Evolutionary conservation across 2,329 filamentous ascomycete genomes (phyloP), one percentile per base, ranked within the genome.

Genomic region (Chaetomiaceae sp.): DNA sequence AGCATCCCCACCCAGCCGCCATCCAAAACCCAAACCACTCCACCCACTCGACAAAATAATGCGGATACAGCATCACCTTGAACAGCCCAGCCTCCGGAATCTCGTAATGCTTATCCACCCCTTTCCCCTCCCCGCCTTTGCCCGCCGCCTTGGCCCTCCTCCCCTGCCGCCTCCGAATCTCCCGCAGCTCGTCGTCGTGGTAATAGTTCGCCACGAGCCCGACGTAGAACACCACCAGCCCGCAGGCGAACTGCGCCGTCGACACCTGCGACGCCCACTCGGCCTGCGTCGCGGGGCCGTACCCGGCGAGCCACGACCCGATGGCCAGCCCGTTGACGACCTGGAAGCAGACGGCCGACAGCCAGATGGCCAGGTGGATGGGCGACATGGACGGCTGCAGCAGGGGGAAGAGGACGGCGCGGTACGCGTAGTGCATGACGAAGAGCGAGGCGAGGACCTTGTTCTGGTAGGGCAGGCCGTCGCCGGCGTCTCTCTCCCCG

Each of bases 31-130:
- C 94, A 3, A 80, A 69, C 94, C 94, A 99, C 76, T 99, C 94
- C 48, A 96, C 68, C 94, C 94, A 99, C 73, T 99, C 94, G 66
- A 86, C 87, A n/a, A 95, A 76, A 69, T 96, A 99, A 69, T 99
- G 94, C 60, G 94, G 90, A 69, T 86, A 96, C 54, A 97, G 77
- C 66, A 96, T 81, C 64, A 84, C 86, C 60, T 79, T 77, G 71
- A 97, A 99, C 45, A 96, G 71, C 0, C 91, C 90, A 46, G 86
- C 86, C 65, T 89, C 76, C 0, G 94, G 94, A 48, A 99, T 81
- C 72, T 88, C 83, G 68, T 97, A 97, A 56, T 95, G 81, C 72
- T 94, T 95, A 41, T 87, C 80, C 56, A 88, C 84, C 54, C 77
- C 34, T 21, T 20, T n/a, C 14, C 29, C 36, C 23, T 16, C 16